A percentile compares a stretch with the other conserved stretches of the same genome.
Conservation (phyloP, 1,284 basidiomycete genomes). For the Sporisorium reilianum region DNA sequence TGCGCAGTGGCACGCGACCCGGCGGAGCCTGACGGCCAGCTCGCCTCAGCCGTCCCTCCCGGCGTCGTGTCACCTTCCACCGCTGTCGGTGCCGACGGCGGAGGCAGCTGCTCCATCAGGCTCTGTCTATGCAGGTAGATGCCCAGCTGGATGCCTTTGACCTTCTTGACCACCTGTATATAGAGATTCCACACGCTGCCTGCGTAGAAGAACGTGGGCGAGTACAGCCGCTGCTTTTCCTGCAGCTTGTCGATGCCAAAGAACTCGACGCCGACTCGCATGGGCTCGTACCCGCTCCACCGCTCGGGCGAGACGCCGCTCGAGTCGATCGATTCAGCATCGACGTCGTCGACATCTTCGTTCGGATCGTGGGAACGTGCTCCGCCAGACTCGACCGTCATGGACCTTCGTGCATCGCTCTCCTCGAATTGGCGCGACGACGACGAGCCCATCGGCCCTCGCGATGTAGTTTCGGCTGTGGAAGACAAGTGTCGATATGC, state of each 20-base stretch:
- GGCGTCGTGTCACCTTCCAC: constrained; percentile 7
- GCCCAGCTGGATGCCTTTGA: constrained; percentile 80
- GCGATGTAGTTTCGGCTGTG: not conserved
- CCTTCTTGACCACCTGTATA: constrained; percentile 83
- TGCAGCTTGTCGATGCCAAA: constrained; percentile 82
- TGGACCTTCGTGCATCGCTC: constrained; percentile 14
- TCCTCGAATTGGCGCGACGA: constrained; percentile 21
- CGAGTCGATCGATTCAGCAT: constrained; percentile 28
- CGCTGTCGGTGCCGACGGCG: constrained; percentile 70
- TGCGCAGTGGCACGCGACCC: constrained; percentile 8
- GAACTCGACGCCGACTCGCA: constrained; percentile 83
- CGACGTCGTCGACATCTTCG: constrained; percentile 33
- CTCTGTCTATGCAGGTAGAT: constrained; percentile 90
- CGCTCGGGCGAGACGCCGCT: constrained; percentile 29
- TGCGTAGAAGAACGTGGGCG: constrained; percentile 72
- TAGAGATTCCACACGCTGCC: constrained; percentile 86
- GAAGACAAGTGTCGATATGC: constrained; percentile 20
- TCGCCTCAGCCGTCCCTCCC: not conserved
- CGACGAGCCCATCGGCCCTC: not conserved
- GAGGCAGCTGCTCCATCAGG: constrained; percentile 74
- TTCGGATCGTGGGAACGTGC: constrained; percentile 22
- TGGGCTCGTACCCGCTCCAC: constrained; percentile 61
- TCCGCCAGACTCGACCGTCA: constrained; percentile 12
- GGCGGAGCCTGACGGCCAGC: constrained; percentile 6
- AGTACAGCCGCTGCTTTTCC: constrained; percentile 80